phyloP scores from a whole-genome alignment of 768 basidiomycete genomes.

The Lactarius indigo region DNA sequence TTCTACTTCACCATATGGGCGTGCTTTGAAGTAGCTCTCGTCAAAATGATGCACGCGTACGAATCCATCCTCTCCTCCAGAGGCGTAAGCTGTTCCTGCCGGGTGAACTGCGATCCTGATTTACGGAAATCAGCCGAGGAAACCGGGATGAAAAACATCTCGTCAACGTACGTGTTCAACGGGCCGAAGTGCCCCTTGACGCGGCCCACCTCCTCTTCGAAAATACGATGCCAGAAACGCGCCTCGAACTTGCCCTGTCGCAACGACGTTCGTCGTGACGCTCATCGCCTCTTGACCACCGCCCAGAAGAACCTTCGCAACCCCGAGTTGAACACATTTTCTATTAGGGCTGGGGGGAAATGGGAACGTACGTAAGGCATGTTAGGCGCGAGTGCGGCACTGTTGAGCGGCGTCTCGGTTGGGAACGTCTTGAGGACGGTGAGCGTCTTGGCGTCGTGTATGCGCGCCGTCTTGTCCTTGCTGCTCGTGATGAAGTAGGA shows the following conservation, averaged over 20 bases:
- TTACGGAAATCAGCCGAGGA: slow-evolving; percentile 4
- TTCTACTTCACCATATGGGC: slow-evolving; percentile 90
- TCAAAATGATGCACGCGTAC: slow-evolving; percentile 91
- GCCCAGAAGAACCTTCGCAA: slow-evolving; percentile 72
- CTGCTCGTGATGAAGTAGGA: slow-evolving; percentile 95
- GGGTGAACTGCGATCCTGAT: slow-evolving; percentile 90
- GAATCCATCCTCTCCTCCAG: slow-evolving; percentile 96
- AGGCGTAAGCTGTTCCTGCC: slow-evolving; percentile 81
- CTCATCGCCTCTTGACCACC: slow-evolving; percentile 98
- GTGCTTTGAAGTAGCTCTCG: slow-evolving; percentile 87
- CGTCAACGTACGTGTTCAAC: slow-evolving; percentile 79
- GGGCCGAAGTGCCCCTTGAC: slow-evolving; percentile 98
- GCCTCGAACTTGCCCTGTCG: slow-evolving; percentile 98
- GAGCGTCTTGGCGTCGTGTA: slow-evolving; percentile 87
- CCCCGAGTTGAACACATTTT: background rate
- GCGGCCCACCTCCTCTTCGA: slow-evolving; percentile 95
- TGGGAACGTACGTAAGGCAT: slow-evolving; percentile 69
- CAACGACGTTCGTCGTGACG: slow-evolving; percentile 92
- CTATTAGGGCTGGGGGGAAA: background rate
- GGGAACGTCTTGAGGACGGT: slow-evolving; percentile 89
- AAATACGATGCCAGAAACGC: slow-evolving; percentile 95
- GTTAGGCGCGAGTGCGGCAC: slow-evolving; percentile 79
- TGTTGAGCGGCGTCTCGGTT: slow-evolving; percentile 95
- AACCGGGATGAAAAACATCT: background rate
- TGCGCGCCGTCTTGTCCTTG: slow-evolving; percentile 94